Evolutionary conservation across 2,329 filamentous ascomycete genomes (phyloP), one percentile per base, ranked within the genome.

Genomic region (Aspergillus quadricinctus): DNA sequence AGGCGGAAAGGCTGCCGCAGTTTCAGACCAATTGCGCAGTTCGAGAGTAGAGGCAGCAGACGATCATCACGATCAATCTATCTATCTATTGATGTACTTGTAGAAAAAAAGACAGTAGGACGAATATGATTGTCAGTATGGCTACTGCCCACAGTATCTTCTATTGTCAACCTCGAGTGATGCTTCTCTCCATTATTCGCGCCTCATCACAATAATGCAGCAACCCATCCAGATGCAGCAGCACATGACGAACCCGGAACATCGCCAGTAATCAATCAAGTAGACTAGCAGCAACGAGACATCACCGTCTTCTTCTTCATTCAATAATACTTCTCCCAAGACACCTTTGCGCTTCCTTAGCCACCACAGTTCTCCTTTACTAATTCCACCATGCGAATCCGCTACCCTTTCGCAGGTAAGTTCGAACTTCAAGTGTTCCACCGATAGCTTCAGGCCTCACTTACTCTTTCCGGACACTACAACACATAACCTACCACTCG

Each of bases 361-460:
- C 14, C 48, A 29, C 35, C 7, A 37, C 54, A 48, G 28, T 25
- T 56, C 23, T 48, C n/a, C 23, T 35, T 29, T 45, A 53, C 46
- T 49, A 41, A 35, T 49, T 49, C 41, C 63, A 73, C 62, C 25
- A 94, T 96, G 88, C 89, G 90, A 75, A 90, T 97, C 78, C 86
- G 92, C 70, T 84, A 92, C 67, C 88, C 89, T 54, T 96, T 96
- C 72, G 91, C 91, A 78, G 90, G 92, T 94, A 79, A 69, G 84
- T 78, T 59, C 9, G 21, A 46, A 46, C 1, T 6, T 14, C 14
- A 11, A 45, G 3, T 48, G 43, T 49, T 53, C 49, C 28, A 43
- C 48, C 19, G 50, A 10, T 28, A 21, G n/a, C 49, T 25, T 27
- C 25, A 50, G 25, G 41, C 19, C 40, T 49, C 23, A 14, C 46